Evolutionary conservation across 1,139 yeast species (phyloP), one percentile per base, ranked within the genome.

Genomic region (Blastobotrys capitulatus): DNA sequence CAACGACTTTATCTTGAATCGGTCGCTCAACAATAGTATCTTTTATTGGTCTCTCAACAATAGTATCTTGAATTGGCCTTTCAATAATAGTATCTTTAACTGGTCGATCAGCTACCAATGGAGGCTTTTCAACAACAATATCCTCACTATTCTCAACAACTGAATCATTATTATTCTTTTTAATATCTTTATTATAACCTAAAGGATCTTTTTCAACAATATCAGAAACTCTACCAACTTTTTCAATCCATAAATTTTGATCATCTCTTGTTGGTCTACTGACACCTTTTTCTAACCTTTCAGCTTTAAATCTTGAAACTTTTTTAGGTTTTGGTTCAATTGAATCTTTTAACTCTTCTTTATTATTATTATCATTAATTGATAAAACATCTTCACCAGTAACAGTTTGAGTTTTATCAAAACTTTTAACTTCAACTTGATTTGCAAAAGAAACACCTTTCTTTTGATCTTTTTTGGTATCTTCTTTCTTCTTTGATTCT

Each of bases 351-450:
- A 41, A 43, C 26, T 44, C 39, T 36, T 45, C 39, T 13, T 38
- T 25, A 18, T 51, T 42, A 26, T 47, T 31, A 7, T 27, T 6
- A n/a, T 32, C 19, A 10, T 18, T 4, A 19, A 22, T 16, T 4
- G n/a, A 10, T 3, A 31, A 15, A 12, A 31, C 34, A 4, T 12
- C 10, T 8, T 39, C 32, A 25, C 29, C 27, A 38, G 42, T 19
- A 10, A 40, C 26, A 16, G 48, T 44, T 39, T 37, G 39, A 19
- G 38, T 49, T 38, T 58, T 59, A 22, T 59, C 58, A 50, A 68
- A 69, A 32, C 63, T 62, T 39, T 66, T 62, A 25, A 70, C 64
- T n/a, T 65, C 64, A 8, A 69, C 57, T 41, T 62, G 51, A 42
- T 67, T 59, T 32, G 71, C 52, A 53, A 68, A 65, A 45, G 64